Percentiles rank a stretch among this genome's conserved stretches.
Evolutionary conservation across 371 early-diverging fungal genomes (phyloP).

Genomic region (Mucor lusitanicus): DNA sequence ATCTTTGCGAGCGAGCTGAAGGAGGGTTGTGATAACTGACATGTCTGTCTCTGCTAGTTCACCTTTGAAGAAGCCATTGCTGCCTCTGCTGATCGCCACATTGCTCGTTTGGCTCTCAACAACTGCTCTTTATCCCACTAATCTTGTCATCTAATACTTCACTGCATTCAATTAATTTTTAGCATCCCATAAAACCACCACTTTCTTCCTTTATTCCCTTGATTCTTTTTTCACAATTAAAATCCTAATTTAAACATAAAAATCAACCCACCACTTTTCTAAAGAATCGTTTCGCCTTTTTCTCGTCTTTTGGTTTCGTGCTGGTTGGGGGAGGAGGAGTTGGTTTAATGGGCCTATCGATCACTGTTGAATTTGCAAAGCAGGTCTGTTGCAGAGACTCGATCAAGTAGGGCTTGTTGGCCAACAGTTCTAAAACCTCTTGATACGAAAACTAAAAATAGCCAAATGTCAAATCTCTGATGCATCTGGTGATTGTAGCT

Average conservation of each 20-base stretch:
- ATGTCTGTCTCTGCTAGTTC: slow-evolving; percentile 19
- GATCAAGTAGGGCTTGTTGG: slow-evolving; percentile 35
- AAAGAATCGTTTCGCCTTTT: background rate
- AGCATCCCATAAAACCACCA: background rate
- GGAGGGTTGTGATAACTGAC: background rate
- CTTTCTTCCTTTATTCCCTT: background rate
- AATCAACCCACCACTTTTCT: background rate
- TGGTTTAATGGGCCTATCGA: background rate
- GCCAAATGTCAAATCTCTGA: background rate
- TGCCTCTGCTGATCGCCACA: slow-evolving; percentile 41
- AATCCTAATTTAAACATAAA: background rate
- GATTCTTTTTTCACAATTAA: background rate
- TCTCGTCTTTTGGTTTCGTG: background rate
- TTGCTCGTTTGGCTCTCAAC: slow-evolving; percentile 43
- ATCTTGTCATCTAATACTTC: background rate
- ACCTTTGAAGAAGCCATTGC: slow-evolving; percentile 36
- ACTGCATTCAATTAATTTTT: background rate
- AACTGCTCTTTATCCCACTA: slow-evolving; percentile 21
- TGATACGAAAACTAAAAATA: slow-evolving; percentile 51
- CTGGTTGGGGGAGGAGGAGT: background rate
- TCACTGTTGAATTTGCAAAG: background rate
- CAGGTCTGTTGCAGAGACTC: background rate
- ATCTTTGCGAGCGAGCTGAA: background rate
- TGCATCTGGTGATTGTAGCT: background rate
- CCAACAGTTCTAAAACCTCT: slow-evolving; percentile 37